Evolutionary conservation across 2,329 filamentous ascomycete species (phyloP).

Genomic region (Trichoderma arundinaceum): DNA sequence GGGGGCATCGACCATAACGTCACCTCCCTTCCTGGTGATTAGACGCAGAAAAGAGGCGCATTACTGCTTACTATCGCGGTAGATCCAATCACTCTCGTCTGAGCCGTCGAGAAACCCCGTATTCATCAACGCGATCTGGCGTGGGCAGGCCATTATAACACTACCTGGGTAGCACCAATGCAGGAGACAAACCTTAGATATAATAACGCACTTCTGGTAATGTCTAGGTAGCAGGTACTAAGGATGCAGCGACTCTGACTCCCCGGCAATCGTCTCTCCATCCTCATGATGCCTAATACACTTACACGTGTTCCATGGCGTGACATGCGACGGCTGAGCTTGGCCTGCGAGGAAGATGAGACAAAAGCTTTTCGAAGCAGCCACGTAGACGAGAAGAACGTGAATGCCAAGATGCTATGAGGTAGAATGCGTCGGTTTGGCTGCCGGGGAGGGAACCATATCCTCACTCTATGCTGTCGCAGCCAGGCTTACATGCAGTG

Average conservation of each 20-base stretch:
- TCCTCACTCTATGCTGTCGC: no score
- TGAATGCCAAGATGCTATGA: neutral
- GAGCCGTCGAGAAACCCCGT: no score
- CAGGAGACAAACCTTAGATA: no score
- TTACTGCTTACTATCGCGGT: neutral
- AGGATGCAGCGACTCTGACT: neutral
- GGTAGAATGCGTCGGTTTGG: neutral
- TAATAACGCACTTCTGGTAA: no score
- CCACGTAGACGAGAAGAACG: slow-evolving; percentile 7
- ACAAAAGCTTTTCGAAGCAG: neutral
- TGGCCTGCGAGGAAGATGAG: neutral
- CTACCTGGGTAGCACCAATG: no score
- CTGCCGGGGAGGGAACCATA: no score
- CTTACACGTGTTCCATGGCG: slow-evolving; percentile 25
- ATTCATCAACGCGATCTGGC: no score
- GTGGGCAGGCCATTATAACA: no score
- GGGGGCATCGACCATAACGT: neutral
- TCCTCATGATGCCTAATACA: neutral
- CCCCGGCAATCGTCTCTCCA: neutral
- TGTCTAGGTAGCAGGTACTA: neutral
- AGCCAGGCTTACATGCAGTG: no score
- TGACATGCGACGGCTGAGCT: slow-evolving; percentile 3
- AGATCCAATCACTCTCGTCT: no score
- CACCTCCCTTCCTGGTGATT: slow-evolving; percentile 15
- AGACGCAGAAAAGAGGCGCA: neutral